Conservation (phyloP, 2,329 filamentous ascomycete genomes). For the Cytospora schulzeri region DNA sequence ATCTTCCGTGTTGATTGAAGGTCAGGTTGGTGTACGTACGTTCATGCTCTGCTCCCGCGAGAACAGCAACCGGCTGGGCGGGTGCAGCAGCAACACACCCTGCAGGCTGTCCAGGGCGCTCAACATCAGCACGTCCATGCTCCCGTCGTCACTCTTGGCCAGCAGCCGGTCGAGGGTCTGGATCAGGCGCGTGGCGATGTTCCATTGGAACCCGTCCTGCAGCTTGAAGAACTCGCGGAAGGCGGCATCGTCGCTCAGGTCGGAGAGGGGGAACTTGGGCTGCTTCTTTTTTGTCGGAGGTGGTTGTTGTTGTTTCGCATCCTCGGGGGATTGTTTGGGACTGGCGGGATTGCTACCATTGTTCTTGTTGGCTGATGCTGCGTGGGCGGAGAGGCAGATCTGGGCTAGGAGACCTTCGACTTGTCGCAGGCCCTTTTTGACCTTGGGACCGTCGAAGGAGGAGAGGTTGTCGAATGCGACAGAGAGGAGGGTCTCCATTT, state of each 20-base stretch:
- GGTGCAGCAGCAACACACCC: conserved; percentile 84
- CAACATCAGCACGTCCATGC: conserved; percentile 86
- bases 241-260: conserved; percentile 79
- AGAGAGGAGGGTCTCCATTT: conserved; percentile 89
- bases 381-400: conserved; percentile 74
- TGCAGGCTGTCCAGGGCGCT: conserved; percentile 87
- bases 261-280: conserved; percentile 49
- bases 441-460: conserved; percentile 85
- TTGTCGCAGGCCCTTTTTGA: conserved; percentile 90
- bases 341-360: conserved; percentile 40
- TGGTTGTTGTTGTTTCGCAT: background rate
- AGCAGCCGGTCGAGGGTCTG: conserved; percentile 84
- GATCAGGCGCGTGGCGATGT: conserved; percentile 84
- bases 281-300: background rate
- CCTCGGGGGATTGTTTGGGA: conserved; percentile 13
- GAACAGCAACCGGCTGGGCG: conserved; percentile 85
- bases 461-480: conserved; percentile 96
- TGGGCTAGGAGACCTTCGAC: conserved; percentile 92
- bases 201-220: conserved; percentile 98
- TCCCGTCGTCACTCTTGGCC: conserved; percentile 77
- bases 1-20: no score
- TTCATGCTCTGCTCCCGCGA: conserved; percentile 94
- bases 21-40: conserved; percentile 55
- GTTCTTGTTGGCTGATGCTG: conserved; percentile 34
- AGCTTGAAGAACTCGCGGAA: conserved; percentile 96